Evolutionary conservation across 805 yeast genomes (phyloP).

Genomic region (Starmerella sp.): DNA sequence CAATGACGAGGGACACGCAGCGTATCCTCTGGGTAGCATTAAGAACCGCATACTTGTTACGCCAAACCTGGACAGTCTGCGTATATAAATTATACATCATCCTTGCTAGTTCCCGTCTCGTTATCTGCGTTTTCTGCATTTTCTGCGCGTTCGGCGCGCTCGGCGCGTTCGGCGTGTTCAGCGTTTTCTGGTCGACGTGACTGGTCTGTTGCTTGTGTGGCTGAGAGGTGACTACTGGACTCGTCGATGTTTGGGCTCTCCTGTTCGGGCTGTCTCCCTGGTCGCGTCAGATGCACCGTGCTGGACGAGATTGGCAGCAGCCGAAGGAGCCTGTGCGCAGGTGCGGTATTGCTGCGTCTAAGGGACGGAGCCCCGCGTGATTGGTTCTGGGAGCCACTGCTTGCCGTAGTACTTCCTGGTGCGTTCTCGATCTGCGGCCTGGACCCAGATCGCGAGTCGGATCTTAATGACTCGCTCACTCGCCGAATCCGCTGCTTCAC

Average conservation of each 20-base stretch:
- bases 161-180: too few relatives aligned
- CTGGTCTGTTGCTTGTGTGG: too few relatives aligned
- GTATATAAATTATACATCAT: background rate
- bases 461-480: background rate
- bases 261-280: background rate
- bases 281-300: background rate
- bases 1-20: slow-evolving; percentile 33
- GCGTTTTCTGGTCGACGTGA: too few relatives aligned
- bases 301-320: background rate
- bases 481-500: background rate
- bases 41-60: slow-evolving; percentile 47
- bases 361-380: background rate
- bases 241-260: background rate
- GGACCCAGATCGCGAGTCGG: background rate
- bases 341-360: background rate
- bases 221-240: background rate
- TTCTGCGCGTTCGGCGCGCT: background rate
- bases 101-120: background rate
- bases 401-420: background rate
- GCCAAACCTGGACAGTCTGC: slow-evolving; percentile 34
- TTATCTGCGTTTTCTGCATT: background rate
- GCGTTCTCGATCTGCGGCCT: background rate
- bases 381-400: background rate
- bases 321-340: background rate
- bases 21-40: slow-evolving; percentile 44